Evolutionary conservation across 176 grass and related monocot genomes (phyloP).

Genomic region (Oryza coarctata): DNA sequence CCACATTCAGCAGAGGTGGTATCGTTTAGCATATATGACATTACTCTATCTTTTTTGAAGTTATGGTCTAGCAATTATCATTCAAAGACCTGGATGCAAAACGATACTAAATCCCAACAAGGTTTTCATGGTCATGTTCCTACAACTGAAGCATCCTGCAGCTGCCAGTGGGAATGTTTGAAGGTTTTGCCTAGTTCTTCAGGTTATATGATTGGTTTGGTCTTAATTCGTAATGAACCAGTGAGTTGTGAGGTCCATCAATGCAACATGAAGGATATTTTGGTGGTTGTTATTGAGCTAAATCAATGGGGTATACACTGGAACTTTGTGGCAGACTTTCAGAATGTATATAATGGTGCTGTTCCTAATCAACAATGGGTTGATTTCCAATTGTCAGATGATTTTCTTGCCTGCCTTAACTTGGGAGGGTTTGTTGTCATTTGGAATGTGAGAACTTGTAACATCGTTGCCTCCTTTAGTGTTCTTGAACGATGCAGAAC

Average conservation of each 20-base stretch:
- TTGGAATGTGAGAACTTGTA: conserved; percentile 64
- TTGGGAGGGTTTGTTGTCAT: conserved; percentile 62
- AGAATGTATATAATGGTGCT: conserved; percentile 45
- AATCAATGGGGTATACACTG: conserved; percentile 77
- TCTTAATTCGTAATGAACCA: conserved; percentile 51
- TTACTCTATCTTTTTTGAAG: conserved; percentile 67
- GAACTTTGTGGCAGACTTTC: conserved; percentile 72
- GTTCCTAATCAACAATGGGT: conserved; percentile 57
- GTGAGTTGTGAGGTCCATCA: conserved; percentile 39
- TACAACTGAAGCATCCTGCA: conserved; percentile 50
- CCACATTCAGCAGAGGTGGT: conserved; percentile 72
- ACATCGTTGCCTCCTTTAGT: conserved; percentile 42
- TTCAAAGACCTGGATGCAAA: conserved; percentile 30
- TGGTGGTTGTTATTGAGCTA: conserved; percentile 70
- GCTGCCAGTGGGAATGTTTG: conserved; percentile 56
- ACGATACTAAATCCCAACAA: conserved; percentile 6
- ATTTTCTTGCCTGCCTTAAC: conserved; percentile 73
- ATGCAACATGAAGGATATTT: conserved; percentile 30
- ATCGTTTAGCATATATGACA: conserved; percentile 75
- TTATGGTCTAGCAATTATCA: conserved; percentile 32
- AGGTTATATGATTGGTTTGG: conserved; percentile 67
- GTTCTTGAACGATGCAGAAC: conserved; percentile 43
- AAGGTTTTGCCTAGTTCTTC: conserved; percentile 75
- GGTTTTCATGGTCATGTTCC: conserved; percentile 12
- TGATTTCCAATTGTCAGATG: conserved; percentile 86